Conservation (phyloP, 352 stramenopile genomes). For the Phytophthora parvispora region DNA sequence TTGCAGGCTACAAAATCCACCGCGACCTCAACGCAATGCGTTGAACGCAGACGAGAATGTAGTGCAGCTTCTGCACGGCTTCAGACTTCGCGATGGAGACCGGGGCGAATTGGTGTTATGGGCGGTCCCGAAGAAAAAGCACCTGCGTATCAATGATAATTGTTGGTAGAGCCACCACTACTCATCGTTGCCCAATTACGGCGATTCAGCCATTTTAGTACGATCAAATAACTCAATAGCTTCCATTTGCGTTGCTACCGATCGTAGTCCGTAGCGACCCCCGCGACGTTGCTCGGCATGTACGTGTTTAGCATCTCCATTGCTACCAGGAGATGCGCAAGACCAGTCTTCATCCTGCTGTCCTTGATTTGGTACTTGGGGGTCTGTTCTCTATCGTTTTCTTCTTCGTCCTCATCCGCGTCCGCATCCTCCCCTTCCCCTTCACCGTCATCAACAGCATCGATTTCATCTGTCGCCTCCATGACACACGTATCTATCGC, state of each 20-base stretch:
- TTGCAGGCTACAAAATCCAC: constrained; percentile 33
- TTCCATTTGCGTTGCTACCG: too few relatives aligned
- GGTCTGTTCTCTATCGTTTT: not conserved
- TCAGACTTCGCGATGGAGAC: not conserved
- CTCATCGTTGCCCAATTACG: too few relatives aligned
- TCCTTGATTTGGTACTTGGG: not conserved
- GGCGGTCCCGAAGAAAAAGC: constrained; percentile 38
- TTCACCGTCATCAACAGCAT: too few relatives aligned
- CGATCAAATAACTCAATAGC: too few relatives aligned
- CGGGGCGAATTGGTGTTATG: constrained; percentile 22
- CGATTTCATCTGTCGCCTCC: not conserved
- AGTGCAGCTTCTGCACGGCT: not conserved
- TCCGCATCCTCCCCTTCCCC: not conserved
- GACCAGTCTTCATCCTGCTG: not conserved
- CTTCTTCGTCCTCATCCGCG: not conserved
- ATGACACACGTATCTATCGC: not conserved
- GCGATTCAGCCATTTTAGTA: too few relatives aligned
- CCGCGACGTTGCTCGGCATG: not conserved
- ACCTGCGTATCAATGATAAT: too few relatives aligned
- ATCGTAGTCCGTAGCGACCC: not conserved
- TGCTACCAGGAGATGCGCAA: not conserved
- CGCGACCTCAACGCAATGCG: constrained; percentile 14
- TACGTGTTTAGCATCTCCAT: not conserved
- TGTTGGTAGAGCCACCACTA: too few relatives aligned
- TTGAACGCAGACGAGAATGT: constrained; percentile 12